Base-by-base conservation (phyloP, 2,329 filamentous ascomycete genomes). In the Fusarium lyarnte region DNA sequence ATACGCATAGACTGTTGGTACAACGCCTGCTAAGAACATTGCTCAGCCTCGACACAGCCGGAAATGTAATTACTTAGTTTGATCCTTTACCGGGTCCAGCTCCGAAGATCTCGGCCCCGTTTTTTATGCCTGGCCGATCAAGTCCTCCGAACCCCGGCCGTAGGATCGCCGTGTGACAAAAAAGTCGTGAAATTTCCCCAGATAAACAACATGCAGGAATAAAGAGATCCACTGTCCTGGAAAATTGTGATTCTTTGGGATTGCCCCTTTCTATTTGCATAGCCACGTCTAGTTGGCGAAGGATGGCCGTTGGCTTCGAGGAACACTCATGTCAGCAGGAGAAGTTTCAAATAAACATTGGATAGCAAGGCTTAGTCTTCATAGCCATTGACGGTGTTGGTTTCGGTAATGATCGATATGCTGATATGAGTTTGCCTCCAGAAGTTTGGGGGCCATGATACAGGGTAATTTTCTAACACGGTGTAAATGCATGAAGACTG, bases 31-130 rank as follows among this genome's bases (percentile, higher is more conserved):
- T n/a, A 47, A 70, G 19, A 29, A 21, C 17, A 25, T 42, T 45
- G 39, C 70, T 54, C 38, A 58, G 70, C 70, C 70, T 46, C 41
- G 31, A 53, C 70, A 73, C 27, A 68, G 70, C 70, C 19, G n/a
- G 39, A 29, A 27, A 38, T 46, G 19, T 21, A 47, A 51, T 43
- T 55, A 31, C 43, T 39, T 31, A 39, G 42, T 25, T 23, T 21
- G 45, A 43, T 29, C 35, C 35, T 60, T 36, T 27, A 42, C 43
- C 65, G 49, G 66, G 39, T 21, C 42, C 57, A 49, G 62, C 14
- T 16, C 70, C 58, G 70, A 73, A n/a, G 14, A 31, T 14, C 47
- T 59, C 70, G 70, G 70, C 53, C 61, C 70, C 58, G 46, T 55
- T n/a, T 55, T 36, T 53, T 8, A 31, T 53, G 23, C 23, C 25